Evolutionary conservation across 441 rosid species (phyloP), one percentile per base, ranked within the genome.

Genomic region (Raphanus hybrid): DNA sequence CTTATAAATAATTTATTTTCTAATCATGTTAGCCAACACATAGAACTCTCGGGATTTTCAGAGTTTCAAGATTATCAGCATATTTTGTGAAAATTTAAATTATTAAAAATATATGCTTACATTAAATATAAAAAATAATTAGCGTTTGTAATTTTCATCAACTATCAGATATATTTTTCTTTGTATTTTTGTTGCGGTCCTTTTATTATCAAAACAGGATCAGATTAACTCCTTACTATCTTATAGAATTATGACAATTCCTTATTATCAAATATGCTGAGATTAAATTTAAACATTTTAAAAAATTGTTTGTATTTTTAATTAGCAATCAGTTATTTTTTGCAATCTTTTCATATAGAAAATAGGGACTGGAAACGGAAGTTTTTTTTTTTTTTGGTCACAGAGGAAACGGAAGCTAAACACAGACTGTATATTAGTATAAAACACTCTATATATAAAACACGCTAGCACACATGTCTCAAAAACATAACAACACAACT

Each of bases 401-500:
- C 26, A 23, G 26, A 23, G 26, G 26, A 23, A 23, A 23, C 26
- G 71, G 60, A 48, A 67, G 78, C 52, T 59, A 39, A 23, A 27
- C 64, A 57, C 60, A 63, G 45, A 9, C 9, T 32, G 10, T 64
- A n/a, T n/a, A 3, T 55, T 23, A 2, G 5, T 29, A 3, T 34
- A 34, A 4, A 11, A 3, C 23, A 7, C 59, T 54, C 59, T 66
- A 1, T 50, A 50, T 48, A 52, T 4, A 16, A 59, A 45, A 45
- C 52, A 45, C 52, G 59, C 59, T 54, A 54, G 7, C 62, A 48
- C 58, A 45, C 43, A 10, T 59, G 4, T 61, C 0, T 45, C 14
- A 11, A 59, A 12, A 59, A 39, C 8, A 60, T 54, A 54, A 54
- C 59, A 54, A 54, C 59, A 54, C 59, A 62, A 57, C 76, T 78